phyloP scores from a whole-genome alignment of 208 protist species.

The Novymonas esmeraldas region DNA sequence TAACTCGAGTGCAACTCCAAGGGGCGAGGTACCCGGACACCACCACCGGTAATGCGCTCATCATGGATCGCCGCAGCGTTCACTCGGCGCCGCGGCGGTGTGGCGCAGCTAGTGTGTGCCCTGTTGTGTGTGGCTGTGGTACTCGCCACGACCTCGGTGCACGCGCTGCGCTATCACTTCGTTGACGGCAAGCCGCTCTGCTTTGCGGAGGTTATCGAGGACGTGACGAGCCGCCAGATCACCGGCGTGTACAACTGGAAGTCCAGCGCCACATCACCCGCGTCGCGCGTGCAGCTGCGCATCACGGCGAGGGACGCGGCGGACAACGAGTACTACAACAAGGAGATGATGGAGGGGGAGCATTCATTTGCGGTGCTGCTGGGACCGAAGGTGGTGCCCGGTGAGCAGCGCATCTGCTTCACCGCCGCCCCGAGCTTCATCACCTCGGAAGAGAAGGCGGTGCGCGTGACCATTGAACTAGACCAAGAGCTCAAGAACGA shows the following conservation, averaged over 20 bases:
- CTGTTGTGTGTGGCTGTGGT: constrained; percentile 4
- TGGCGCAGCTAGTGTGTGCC: background rate
- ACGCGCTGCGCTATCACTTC: constrained; percentile 52
- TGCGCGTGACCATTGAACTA: constrained; percentile 25
- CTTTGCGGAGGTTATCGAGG: constrained; percentile 62
- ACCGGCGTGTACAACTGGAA: constrained; percentile 56
- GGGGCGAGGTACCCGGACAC: too few relatives aligned
- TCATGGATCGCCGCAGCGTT: background rate
- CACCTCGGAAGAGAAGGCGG: constrained; percentile 1
- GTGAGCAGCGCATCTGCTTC: constrained; percentile 33
- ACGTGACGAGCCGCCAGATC: constrained; percentile 27
- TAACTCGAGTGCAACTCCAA: too few relatives aligned
- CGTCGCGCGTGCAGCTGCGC: constrained; percentile 3
- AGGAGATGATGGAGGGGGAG: constrained; percentile 28
- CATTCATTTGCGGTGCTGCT: constrained; percentile 28
- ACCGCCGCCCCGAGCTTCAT: constrained; percentile 13
- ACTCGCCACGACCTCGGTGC: constrained; percentile 2
- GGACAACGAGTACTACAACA: constrained; percentile 10
- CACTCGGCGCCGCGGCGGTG: background rate
- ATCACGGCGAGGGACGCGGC: constrained; percentile 16
- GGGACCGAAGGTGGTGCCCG: background rate
- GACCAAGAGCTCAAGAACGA: constrained; percentile 13
- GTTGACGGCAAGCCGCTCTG: constrained; percentile 45
- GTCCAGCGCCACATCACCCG: background rate
- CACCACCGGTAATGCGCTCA: background rate